Percentiles rank a stretch among this genome's conserved stretches.
Evolutionary conservation across 768 basidiomycete genomes (phyloP).

Genomic region (Grammothele lineata): DNA sequence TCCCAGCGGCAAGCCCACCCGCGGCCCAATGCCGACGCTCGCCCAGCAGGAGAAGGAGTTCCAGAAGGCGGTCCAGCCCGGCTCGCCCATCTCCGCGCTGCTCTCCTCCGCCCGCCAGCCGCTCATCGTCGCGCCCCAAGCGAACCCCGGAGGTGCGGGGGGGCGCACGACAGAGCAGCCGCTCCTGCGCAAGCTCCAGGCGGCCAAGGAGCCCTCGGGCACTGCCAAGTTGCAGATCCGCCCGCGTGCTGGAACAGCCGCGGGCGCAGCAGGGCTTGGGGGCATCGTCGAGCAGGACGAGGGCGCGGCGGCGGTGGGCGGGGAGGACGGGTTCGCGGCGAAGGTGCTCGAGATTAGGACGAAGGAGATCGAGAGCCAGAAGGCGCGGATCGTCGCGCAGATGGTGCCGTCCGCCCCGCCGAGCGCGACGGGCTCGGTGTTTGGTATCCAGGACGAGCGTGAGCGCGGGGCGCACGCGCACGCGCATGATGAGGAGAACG

Average conservation of each 20-base stretch:
- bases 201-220: slow-evolving; percentile 30
- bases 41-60: slow-evolving; percentile 94
- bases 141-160: slow-evolving; percentile 21
- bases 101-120: slow-evolving; percentile 88
- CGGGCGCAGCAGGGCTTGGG: slow-evolving; percentile 36
- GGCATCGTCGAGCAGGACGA: slow-evolving; percentile 31
- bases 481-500: slow-evolving; percentile 32
- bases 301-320: too few species aligned
- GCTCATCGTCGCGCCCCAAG: slow-evolving; percentile 54
- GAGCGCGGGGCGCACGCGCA: slow-evolving; percentile 4
- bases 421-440: slow-evolving; percentile 28
- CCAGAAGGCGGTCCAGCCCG: slow-evolving; percentile 92
- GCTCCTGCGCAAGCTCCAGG: slow-evolving; percentile 53
- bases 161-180: slow-evolving; percentile 31
- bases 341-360: slow-evolving; percentile 40
- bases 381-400: slow-evolving; percentile 90
- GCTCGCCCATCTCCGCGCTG: slow-evolving; percentile 88
- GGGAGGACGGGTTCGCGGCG: slow-evolving; percentile 36
- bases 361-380: slow-evolving; percentile 86
- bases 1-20: slow-evolving; percentile 15
- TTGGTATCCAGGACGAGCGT: slow-evolving; percentile 8
- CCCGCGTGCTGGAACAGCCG: neutral
- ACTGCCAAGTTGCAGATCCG: slow-evolving; percentile 32
- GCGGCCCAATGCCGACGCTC: slow-evolving; percentile 55
- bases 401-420: slow-evolving; percentile 66